Evolutionary conservation across 169 alveolate genomes (phyloP), one percentile per base, ranked within the genome.

Genomic region (Blepharisma undulans): DNA sequence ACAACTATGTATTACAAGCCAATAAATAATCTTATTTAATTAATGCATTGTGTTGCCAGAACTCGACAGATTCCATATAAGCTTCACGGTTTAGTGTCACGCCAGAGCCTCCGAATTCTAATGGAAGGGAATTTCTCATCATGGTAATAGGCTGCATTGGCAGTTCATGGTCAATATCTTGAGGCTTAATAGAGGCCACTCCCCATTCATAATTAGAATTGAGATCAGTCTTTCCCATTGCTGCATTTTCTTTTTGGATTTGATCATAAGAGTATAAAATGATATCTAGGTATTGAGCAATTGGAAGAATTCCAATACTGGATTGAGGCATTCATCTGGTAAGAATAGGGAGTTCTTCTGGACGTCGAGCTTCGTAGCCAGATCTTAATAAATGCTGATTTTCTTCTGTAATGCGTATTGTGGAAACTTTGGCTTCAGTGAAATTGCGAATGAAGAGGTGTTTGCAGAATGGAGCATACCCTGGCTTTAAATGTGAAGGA

Each of bases 391-490:
- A 94, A 66, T 94, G 97, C 82, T 96, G 94, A 92, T 98, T 98
- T 32, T 98, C 98, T 22, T 90, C 92, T 22, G 98, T 99, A 74
- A 99, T 98, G 87, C 96, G 97, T 0, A 98, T 84, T 19, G 98
- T 90, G 59, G 98, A 97, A 33, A 97, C 93, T 25, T 93, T 90
- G 18, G 99, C 99, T 60, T 97, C 98, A 0, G 99, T 98, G 93
- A 98, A 99, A 96, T 99, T 99, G 77, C 96, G 97, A 25, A 99
- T 93, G 94, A 98, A 98, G 34, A 99, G 80, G 93, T 99, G 99
- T 87, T 98, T 98, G 94, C 99, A 99, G 93, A 99, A 99, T 2
- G 99, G 99, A 66, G 99, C 99, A 96, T 99, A 99, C 12, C 99
- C 99, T 89, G 96, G 98, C 74, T 90, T 90, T 16, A 97, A 93